Conservation (phyloP, 78 protist genomes). For the Neovahlkampfia damariscottae region DNA sequence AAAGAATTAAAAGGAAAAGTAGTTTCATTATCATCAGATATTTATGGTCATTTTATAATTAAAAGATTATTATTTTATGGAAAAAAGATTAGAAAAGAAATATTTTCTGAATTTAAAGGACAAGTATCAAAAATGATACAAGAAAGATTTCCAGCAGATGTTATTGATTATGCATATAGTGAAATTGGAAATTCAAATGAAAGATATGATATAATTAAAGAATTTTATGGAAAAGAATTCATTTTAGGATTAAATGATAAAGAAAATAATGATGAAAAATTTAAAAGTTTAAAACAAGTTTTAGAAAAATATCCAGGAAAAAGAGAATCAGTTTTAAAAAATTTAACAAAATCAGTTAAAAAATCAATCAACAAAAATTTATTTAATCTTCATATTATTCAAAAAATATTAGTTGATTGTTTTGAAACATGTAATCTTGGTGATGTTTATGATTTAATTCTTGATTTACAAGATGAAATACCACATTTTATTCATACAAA, state of each 20-base stretch:
- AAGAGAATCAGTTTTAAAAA: not conserved
- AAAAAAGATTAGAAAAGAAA: not conserved
- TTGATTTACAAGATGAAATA: not conserved
- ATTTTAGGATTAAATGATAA: not conserved
- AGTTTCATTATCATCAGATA: not conserved
- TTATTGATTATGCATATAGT: not conserved
- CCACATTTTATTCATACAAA: not conserved
- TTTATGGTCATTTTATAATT: not conserved
- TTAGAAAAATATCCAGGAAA: not conserved
- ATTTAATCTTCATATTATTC: not conserved
- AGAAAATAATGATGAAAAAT: not conserved
- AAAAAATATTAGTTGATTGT: not conserved
- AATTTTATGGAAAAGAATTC: not conserved
- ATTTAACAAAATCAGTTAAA: not conserved
- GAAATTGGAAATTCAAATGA: not conserved
- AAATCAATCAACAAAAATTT: not conserved
- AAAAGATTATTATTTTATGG: not conserved
- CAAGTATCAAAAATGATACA: not conserved
- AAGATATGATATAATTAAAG: not conserved
- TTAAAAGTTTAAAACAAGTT: not conserved
- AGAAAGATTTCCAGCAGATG: not conserved
- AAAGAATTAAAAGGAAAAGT: not conserved
- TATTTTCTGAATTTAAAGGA: not conserved
- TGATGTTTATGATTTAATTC: not conserved
- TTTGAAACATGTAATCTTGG: not conserved